phyloP scores from a whole-genome alignment of 495 filamentous ascomycete species.

The Penicillium diatomitis region DNA sequence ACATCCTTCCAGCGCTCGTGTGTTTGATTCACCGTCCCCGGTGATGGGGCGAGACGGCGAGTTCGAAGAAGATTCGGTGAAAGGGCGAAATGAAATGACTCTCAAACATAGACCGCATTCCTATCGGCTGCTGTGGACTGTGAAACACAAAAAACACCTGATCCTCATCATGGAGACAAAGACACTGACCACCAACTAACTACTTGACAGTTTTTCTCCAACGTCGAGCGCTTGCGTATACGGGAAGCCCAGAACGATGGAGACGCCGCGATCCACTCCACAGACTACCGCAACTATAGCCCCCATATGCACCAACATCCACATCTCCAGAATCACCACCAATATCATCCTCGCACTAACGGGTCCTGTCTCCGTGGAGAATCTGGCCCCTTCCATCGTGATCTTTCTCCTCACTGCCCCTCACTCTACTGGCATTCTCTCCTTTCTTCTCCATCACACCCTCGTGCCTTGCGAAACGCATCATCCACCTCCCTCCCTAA shows the following conservation, averaged over 20 bases:
- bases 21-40: too few relatives aligned
- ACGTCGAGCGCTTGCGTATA: constrained; percentile 29
- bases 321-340: too few relatives aligned
- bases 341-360: constrained; percentile 14
- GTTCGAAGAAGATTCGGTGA: too few relatives aligned
- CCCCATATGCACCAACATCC: not conserved
- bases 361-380: constrained; percentile 8
- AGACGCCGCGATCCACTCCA: constrained; percentile 10
- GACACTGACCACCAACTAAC: constrained; percentile 6
- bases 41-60: too few relatives aligned
- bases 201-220: constrained; percentile 30
- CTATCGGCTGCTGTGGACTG: not conserved
- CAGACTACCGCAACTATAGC: constrained; percentile 10
- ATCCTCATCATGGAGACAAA: constrained; percentile 2
- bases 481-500: constrained; percentile 7
- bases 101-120: too few relatives aligned
- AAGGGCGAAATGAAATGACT: too few relatives aligned
- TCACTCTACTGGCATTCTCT: not conserved
- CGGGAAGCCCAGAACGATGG: constrained; percentile 24
- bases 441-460: not conserved
- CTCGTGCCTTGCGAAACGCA: constrained; percentile 4
- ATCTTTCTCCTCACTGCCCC: not conserved
- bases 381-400: constrained; percentile 4
- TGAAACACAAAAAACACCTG: not conserved
- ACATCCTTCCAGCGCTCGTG: too few relatives aligned